phyloP scores from a whole-genome alignment of 352 stramenopile genomes.

The Pythium phragmiticola region DNA sequence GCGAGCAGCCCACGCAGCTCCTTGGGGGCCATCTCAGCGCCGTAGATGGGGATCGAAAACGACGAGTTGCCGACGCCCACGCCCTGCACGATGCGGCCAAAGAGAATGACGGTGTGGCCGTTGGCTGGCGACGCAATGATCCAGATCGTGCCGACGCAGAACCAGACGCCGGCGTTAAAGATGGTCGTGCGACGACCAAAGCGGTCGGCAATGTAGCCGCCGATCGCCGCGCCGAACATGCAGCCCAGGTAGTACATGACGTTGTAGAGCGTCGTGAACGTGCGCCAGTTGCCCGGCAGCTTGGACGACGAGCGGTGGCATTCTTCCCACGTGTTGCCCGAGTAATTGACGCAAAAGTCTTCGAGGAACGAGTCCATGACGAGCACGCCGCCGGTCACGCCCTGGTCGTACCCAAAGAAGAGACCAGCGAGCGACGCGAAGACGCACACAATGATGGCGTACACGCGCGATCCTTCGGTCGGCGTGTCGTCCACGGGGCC shows the following conservation, averaged over 20 bases:
- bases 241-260: conserved; percentile 28
- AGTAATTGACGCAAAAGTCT: conserved; percentile 27
- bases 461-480: conserved; percentile 26
- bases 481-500: conserved; percentile 14
- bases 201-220: conserved; percentile 23
- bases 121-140: conserved; percentile 22
- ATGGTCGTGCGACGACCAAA: conserved; percentile 22
- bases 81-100: conserved; percentile 26
- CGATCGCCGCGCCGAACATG: conserved; percentile 22
- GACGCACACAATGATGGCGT: conserved; percentile 27
- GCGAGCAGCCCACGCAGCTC: conserved; percentile 58
- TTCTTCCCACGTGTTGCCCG: conserved; percentile 15
- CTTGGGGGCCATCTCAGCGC: conserved; percentile 60
- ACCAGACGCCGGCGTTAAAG: conserved; percentile 19
- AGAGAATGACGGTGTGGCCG: conserved; percentile 27
- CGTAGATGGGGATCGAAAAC: conserved; percentile 51
- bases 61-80: conserved; percentile 39
- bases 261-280: conserved; percentile 28
- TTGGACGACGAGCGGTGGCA: conserved; percentile 22
- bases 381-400: conserved; percentile 27
- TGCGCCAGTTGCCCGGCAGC: conserved; percentile 25
- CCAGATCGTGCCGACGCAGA: conserved; percentile 26
- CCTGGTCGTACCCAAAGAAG: conserved; percentile 31
- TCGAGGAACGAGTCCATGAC: conserved; percentile 30
- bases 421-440: conserved; percentile 29